These are phyloP conservation scores for Ananas comosus DNA, from an alignment of 176 grass and related monocot species.

Conservation along the genomic window DNA sequence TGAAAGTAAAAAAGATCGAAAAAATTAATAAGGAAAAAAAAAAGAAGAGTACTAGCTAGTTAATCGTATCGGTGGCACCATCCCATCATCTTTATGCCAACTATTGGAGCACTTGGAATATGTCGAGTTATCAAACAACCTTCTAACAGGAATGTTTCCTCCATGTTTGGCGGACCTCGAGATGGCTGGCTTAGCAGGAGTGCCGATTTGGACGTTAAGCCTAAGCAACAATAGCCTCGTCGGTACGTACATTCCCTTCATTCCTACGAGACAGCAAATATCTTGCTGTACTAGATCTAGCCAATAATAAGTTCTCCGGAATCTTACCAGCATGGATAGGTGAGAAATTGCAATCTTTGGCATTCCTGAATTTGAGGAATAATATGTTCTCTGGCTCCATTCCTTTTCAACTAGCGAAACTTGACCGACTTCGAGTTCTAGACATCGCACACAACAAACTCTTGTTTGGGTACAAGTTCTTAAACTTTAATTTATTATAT, in stretches of 20 bases:
- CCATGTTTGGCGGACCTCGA: not conserved
- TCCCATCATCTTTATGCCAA: constrained; percentile 1
- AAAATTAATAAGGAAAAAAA: no score
- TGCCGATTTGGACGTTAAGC: not conserved
- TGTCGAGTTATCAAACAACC: constrained; percentile 14
- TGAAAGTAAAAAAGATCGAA: no score
- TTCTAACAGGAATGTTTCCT: constrained; percentile 10
- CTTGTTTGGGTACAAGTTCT: no score
- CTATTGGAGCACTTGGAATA: not conserved
- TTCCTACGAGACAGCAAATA: not conserved
- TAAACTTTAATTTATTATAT: no score
- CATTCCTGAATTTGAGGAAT: not conserved
- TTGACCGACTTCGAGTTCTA: not conserved
- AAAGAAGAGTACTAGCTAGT: no score
- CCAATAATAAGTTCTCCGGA: constrained; percentile 7
- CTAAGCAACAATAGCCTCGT: constrained; percentile 5
- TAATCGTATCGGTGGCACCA: not conserved
- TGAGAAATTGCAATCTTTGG: not conserved
- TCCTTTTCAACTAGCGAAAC: not conserved
- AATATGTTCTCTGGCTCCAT: constrained; percentile 9
- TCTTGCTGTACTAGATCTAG: not conserved
- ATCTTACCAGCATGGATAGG: constrained; percentile 8
- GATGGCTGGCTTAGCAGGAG: not conserved
- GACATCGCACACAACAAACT: constrained; percentile 11
- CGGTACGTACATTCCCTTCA: not conserved